Evolutionary conservation across 2,329 filamentous ascomycete species (phyloP), one percentile per base, ranked within the genome.

Genomic region (Epichloe bromicola): DNA sequence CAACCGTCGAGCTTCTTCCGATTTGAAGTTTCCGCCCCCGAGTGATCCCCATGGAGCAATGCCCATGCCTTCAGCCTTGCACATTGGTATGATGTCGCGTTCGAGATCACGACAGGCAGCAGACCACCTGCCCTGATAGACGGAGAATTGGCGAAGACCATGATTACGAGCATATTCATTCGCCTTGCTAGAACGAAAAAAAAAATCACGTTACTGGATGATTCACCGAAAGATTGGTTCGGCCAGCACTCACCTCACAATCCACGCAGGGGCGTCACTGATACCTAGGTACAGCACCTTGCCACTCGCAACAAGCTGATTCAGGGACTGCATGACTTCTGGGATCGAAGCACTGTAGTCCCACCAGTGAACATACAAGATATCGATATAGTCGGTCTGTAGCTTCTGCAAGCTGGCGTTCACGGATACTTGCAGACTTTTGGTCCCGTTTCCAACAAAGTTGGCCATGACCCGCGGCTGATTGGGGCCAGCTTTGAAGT

Each of bases 151-250:
- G 1, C 80, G 78, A 30, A 88, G 72, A n/a, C 82, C 83, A 55
- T 88, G 78, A 55, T 79, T 74, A 41, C 82, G 76, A 6, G 86
- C 86, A 60, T 88, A 83, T 61, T 82, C 74, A 50, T 84, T 85
- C 15, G 78, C 78, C 60, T 80, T 81, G 59, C 73, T 74, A 30
- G 4, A 33, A 20, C 20, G n/a, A 26, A 15, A 7, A 2, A 17
- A 48, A 23, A 23, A 23, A 5, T 23, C 5, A 6, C 5, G 46
- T 43, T 26, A 52, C 7, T 20, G 37, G n/a, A 23, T 15, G 3
- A n/a, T n/a, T 17, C 20, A 23, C 11, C 8, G 15, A 20, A 7
- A 4, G 14, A 33, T 15, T n/a, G 41, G 33, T 17, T 20, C n/a
- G 33, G 12, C 30, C 30, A 6, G 23, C 26, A 37, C 62, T 33